Evolutionary conservation across 2,329 filamentous ascomycete genomes (phyloP), one percentile per base, ranked within the genome.

Genomic region (Nothomitra cinnamomea): DNA sequence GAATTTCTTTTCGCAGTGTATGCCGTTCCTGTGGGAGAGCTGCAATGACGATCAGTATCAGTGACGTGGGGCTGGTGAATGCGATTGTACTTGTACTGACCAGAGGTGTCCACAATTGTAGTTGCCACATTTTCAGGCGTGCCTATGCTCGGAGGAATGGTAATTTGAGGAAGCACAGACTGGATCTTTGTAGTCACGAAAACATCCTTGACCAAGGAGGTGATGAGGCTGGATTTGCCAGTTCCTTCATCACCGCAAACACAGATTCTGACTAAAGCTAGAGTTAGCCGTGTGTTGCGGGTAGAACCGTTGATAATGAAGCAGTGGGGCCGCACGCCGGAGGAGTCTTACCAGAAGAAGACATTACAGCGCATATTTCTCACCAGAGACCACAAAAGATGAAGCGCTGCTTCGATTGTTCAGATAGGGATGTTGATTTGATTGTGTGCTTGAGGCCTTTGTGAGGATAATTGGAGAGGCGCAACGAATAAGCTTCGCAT

Each of bases 131-230:
- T 95, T 62, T 96, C 89, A 49, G 89, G 89, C 4, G 89, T 95
- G 56, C 87, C 88, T 60, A 95, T 85, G 62, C 83, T 90, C 21
- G 90, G 89, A 41, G 90, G 90, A 38, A 98, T 88, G 24, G 89
- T 95, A 60, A 98, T 94, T 65, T 90, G 87, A 21, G 92, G 92
- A 8, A 98, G 81, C 57, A 96, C 85, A 13, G 89, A 79, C 66
- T 95, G 90, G 63, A 98, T 95, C 72, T 94, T 95, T 69, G 86
- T 87, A 59, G 85, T 87, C 62, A 96, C 86, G 68, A 96, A 98
- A 67, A 90, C 85, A 66, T 95, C 90, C 66, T 96, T 96, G 66
- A 98, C 90, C 40, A 98, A 81, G 55, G 88, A 94, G 54, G 89
- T 92, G 64, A 95, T 94, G 66, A 95, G 76, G 67, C 86, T 92